Evolutionary conservation across 2,329 filamentous ascomycete genomes (phyloP), one percentile per base, ranked within the genome.

Genomic region (Paecilomyces fulvus): DNA sequence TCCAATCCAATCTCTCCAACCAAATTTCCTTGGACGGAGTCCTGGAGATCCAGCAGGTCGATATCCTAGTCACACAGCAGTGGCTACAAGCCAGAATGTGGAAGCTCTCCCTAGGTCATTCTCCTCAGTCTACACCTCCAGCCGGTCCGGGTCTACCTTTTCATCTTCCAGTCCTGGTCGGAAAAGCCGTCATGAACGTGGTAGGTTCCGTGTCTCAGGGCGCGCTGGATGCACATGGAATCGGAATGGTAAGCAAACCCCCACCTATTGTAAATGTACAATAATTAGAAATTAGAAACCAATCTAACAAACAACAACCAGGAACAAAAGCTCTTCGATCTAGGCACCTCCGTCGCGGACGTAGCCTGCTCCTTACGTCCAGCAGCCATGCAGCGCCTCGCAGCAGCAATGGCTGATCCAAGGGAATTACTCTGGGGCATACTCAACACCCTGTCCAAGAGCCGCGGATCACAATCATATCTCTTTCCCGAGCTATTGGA

Each of bases 201-300:
- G 85, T 88, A 3, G 83, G 85, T 1, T 83, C 87, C 55, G 90
- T 94, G 64, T 88, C 88, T 0, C 85, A 86, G 53, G 82, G 86
- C 57, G 84, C 86, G 31, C 85, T 90, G 71, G 89, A 92, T 61
- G 77, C 92, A 2, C 80, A 92, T 61, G 87, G 87, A 28, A 83
- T 89, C 43, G 87, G 87, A 54, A 75, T 95, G 71, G 87, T 89
- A 75, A 70, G 84, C 17, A 2, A 2, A 11, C 12, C 2, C 25
- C 50, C 25, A 28, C 25, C 21, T 21, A 3, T 21, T 21, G 21
- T 21, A 28, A 7, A 28, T 2, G 25, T 2, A 28, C 25, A 28
- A 28, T 28, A 3, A 5, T 28, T 7, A 28, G 7, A 28, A n/a
- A n/a, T n/a, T n/a, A n/a, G n/a, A n/a, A n/a, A 28, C 4, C 4